These are phyloP conservation scores for Pyricularia grisea DNA, from an alignment of 2,329 filamentous ascomycete genomes.

Conservation along the genomic window DNA sequence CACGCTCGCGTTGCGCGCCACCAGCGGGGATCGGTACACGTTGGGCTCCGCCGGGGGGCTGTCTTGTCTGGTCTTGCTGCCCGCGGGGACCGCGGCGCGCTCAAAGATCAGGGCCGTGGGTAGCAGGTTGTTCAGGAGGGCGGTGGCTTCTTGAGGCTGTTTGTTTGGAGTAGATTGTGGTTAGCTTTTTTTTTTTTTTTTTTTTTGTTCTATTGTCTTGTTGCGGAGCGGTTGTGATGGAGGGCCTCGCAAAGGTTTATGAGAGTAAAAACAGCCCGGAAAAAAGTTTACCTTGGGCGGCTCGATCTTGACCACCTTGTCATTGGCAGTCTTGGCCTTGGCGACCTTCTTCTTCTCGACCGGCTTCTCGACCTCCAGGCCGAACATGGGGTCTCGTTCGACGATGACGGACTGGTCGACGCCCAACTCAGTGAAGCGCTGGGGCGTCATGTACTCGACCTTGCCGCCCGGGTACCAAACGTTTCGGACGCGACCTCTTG, in stretches of 20 bases:
- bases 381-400: conserved; percentile 20
- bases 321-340: conserved; percentile 4
- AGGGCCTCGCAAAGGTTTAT: neutral
- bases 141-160: conserved; percentile 25
- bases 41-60: conserved; percentile 8
- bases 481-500: conserved; percentile 27
- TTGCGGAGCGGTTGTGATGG: neutral
- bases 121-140: conserved; percentile 23
- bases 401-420: conserved; percentile 17
- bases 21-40: conserved; percentile 14
- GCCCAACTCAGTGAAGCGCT: conserved; percentile 20
- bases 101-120: conserved; percentile 26
- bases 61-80: conserved; percentile 2
- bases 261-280: neutral
- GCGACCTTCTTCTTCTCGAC: conserved; percentile 2
- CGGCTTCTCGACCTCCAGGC: conserved; percentile 2
- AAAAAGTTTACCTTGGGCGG: neutral
- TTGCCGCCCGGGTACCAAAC: conserved; percentile 21
- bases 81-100: conserved; percentile 23
- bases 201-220: neutral
- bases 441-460: conserved; percentile 25
- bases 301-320: conserved; percentile 7
- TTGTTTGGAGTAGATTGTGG: neutral
- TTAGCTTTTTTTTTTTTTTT: neutral
- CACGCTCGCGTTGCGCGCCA: conserved; percentile 9